phyloP scores from a whole-genome alignment of 2,329 filamentous ascomycete species.

The Stagonosporopsis rhizophila region DNA sequence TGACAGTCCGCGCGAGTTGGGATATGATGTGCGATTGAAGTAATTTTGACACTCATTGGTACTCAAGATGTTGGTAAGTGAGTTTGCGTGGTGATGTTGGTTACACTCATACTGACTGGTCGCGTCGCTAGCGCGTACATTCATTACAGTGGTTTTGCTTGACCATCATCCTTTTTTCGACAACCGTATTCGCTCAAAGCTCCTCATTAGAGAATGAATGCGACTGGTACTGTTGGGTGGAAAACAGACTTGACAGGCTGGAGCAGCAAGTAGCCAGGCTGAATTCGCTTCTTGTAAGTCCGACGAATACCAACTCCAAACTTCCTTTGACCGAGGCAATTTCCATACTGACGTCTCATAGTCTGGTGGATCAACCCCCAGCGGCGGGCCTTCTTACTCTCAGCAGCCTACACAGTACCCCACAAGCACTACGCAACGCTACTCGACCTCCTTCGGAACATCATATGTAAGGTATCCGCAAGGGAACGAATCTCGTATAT shows the following conservation, averaged over 20 bases:
- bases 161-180: conserved; percentile 12
- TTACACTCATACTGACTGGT: conserved; percentile 5
- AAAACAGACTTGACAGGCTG: conserved; percentile 6
- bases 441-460: conserved; percentile 11
- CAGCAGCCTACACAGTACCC: neutral
- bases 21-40: conserved; percentile 5
- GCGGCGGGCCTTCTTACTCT: neutral
- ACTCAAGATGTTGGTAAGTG: conserved; percentile 22
- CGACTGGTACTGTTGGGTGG: conserved; percentile 16
- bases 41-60: conserved; percentile 8
- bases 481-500: neutral
- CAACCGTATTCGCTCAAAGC: conserved; percentile 9
- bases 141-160: conserved; percentile 20
- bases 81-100: neutral
- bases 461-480: conserved; percentile 7
- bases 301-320: neutral
- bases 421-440: conserved; percentile 5
- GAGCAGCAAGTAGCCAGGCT: conserved; percentile 6
- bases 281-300: conserved; percentile 12
- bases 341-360: neutral
- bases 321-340: too few relatives aligned
- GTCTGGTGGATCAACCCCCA: neutral
- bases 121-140: conserved; percentile 11
- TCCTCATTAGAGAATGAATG: conserved; percentile 8
- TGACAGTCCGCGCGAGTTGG: conserved; percentile 1